A percentile compares a stretch with the other conserved stretches of the same genome.
phyloP scores from a whole-genome alignment of 179 eudicot genomes.

The Nepenthes alata region DNA sequence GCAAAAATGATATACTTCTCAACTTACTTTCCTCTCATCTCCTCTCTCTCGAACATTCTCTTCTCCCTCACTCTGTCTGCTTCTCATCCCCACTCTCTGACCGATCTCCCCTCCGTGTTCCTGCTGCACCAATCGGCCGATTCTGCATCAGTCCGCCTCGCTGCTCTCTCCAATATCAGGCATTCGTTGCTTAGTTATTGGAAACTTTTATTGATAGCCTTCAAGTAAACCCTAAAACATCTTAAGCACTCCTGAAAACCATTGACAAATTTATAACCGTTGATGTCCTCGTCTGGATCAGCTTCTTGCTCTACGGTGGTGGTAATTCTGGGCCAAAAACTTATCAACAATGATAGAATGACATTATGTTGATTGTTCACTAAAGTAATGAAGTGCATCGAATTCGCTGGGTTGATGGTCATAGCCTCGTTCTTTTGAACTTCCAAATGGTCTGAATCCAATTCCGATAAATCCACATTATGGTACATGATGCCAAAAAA shows the following conservation, averaged over 20 bases:
- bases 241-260: constrained; percentile 30
- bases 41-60: too few species aligned
- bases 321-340: constrained; percentile 26
- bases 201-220: constrained; percentile 27
- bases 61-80: too few species aligned
- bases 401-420: constrained; percentile 29
- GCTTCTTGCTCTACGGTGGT: constrained; percentile 42
- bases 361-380: constrained; percentile 12
- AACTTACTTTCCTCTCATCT: too few species aligned
- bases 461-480: constrained; percentile 18
- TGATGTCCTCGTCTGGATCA: constrained; percentile 23
- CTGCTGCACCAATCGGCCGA: too few species aligned
- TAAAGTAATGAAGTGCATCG: constrained; percentile 21
- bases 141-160: constrained; percentile 21
- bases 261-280: constrained; percentile 13
- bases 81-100: too few species aligned
- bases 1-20: too few species aligned
- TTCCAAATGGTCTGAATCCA: constrained; percentile 15
- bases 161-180: constrained; percentile 32
- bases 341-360: constrained; percentile 12
- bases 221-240: constrained; percentile 44
- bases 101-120: too few species aligned
- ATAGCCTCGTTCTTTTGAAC: constrained; percentile 27
- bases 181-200: constrained; percentile 30
- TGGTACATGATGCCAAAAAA: constrained; percentile 26